A percentile compares a stretch with the other conserved stretches of the same genome.
phyloP scores from a whole-genome alignment of 2,329 filamentous ascomycete species.

The Ceratocystis alfenasii region DNA sequence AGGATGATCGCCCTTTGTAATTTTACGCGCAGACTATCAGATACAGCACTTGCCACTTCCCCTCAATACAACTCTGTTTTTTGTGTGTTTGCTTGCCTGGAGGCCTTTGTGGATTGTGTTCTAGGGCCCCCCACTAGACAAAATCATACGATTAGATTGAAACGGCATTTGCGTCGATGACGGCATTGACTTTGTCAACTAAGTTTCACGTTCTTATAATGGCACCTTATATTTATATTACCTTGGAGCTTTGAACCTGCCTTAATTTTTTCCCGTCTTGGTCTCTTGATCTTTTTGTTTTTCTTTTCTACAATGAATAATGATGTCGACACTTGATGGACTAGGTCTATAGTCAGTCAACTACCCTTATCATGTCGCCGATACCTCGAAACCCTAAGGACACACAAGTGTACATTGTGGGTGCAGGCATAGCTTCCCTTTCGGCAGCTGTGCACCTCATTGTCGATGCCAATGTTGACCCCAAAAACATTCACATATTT shows the following conservation, averaged over 20 bases:
- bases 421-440: conserved; percentile 30
- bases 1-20: background rate
- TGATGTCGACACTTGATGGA: no score
- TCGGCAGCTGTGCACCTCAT: conserved; percentile 31
- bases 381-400: conserved; percentile 5
- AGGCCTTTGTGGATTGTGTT: background rate
- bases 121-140: background rate
- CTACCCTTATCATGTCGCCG: background rate
- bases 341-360: background rate
- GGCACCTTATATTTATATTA: background rate
- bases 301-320: background rate
- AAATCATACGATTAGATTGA: background rate
- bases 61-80: background rate
- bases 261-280: background rate
- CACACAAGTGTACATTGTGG: conserved; percentile 29
- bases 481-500: conserved; percentile 29
- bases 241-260: no score
- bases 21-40: background rate
- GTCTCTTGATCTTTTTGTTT: background rate
- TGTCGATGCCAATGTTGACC: conserved; percentile 29
- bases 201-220: background rate
- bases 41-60: background rate
- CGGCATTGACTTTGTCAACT: background rate
- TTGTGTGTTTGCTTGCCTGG: background rate
- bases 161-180: background rate